A percentile compares a stretch with the other conserved stretches of the same genome.
Evolutionary conservation across 2,329 filamentous ascomycete species (phyloP).

Genomic region (Zymoseptoria passerinii): DNA sequence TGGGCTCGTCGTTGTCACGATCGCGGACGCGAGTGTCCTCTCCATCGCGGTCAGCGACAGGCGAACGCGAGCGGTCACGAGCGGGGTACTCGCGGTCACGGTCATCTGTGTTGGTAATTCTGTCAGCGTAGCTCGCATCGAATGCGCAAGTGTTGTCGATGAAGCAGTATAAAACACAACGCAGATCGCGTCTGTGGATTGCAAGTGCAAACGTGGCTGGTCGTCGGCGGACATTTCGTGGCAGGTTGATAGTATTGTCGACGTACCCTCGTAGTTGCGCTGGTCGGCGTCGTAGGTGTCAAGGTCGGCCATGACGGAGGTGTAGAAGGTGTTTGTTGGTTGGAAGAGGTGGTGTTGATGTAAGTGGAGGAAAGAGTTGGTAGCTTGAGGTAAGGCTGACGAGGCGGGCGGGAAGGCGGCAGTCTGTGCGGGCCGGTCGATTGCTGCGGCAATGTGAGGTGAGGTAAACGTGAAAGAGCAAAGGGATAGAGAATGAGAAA

Average conservation of each 20-base stretch:
- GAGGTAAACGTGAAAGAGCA: too few species aligned
- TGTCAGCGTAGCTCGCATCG: constrained; percentile 6
- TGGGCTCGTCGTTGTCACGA: constrained; percentile 51
- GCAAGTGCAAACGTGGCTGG: not conserved
- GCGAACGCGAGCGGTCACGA: constrained; percentile 59
- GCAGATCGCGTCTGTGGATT: not conserved
- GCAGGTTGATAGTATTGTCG: not conserved
- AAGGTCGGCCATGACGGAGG: constrained; percentile 39
- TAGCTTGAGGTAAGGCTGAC: not conserved
- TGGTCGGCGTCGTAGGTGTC: constrained; percentile 58
- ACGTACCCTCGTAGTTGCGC: constrained; percentile 58
- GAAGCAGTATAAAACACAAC: not conserved
- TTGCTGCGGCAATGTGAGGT: not conserved
- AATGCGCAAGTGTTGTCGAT: not conserved
- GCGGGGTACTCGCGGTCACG: constrained; percentile 49
- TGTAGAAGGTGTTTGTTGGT: constrained; percentile 2
- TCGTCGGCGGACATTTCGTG: constrained; percentile 7
- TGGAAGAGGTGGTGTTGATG: not conserved
- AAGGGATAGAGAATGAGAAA: too few species aligned
- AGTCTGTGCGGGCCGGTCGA: not conserved
- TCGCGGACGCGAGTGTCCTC: constrained; percentile 31
- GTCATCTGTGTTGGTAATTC: constrained; percentile 39
- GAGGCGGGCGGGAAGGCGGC: not conserved
- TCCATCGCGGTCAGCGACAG: constrained; percentile 46
- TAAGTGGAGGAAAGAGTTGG: not conserved